Percentiles rank a stretch among this genome's conserved stretches.
Conservation (phyloP, 73 alveolate genomes). For the Paramecium tetraurelia region DNA sequence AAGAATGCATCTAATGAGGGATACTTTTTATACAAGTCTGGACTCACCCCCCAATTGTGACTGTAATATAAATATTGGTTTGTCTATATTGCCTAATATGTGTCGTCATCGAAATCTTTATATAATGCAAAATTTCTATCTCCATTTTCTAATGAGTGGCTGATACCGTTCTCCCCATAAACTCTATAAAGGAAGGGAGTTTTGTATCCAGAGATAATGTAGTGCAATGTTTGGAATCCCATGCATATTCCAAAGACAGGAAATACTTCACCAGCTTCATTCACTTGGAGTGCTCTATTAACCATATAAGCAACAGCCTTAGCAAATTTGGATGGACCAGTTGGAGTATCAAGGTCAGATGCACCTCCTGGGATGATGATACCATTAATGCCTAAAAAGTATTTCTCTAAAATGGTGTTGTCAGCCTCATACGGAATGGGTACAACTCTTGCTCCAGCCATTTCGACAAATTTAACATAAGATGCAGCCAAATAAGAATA, state of each 20-base stretch:
- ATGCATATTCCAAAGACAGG: not conserved
- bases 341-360: not conserved
- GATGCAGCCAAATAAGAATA: conserved; percentile 66
- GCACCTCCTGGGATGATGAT: conserved; percentile 6
- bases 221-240: not conserved
- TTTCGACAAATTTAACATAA: conserved; percentile 69
- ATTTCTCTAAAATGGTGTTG: not conserved
- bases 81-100: not conserved
- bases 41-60: conserved; percentile 14
- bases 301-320: not conserved
- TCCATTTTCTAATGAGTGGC: conserved; percentile 25
- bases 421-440: conserved; percentile 66
- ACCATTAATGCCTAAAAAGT: conserved; percentile 24
- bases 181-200: not conserved
- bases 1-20: not conserved
- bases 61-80: not conserved
- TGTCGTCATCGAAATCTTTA: conserved; percentile 8
- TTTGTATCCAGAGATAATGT: conserved; percentile 12
- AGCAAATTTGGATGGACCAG: not conserved
- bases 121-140: not conserved
- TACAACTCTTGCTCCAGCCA: conserved; percentile 76
- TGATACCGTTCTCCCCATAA: not conserved
- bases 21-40: not conserved
- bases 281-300: not conserved
- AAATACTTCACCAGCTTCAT: not conserved